Conservation (phyloP, 441 rosid species). For the Gossypium gossypioides region DNA sequence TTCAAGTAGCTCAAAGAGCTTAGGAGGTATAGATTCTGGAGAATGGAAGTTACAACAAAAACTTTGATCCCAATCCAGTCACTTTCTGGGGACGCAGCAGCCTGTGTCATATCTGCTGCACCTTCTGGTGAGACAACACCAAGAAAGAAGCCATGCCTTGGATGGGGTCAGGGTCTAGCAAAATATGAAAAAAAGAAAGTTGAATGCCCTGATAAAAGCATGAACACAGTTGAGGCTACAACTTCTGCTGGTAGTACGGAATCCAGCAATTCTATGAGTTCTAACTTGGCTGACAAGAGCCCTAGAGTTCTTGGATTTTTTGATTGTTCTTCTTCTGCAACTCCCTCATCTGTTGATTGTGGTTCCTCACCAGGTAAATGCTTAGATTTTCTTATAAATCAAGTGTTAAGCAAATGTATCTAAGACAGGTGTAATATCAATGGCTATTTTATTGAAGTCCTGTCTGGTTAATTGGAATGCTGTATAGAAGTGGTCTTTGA, state of each 20-base stretch:
- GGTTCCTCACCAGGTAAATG: constrained; percentile 74
- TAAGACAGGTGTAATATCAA: background rate
- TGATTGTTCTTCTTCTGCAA: constrained; percentile 80
- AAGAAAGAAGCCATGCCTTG: constrained; percentile 87
- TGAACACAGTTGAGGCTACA: constrained; percentile 33
- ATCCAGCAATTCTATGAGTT: constrained; percentile 33
- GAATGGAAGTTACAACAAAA: constrained; percentile 45
- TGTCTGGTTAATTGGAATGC: background rate
- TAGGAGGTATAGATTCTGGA: constrained; percentile 48
- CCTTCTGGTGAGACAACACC: constrained; percentile 52
- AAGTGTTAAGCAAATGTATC: background rate
- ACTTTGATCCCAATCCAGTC: constrained; percentile 41
- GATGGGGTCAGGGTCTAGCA: constrained; percentile 98
- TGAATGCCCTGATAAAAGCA: constrained; percentile 51
- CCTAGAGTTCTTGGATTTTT: constrained; percentile 41
- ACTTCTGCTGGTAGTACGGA: constrained; percentile 31
- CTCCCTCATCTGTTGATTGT: constrained; percentile 87
- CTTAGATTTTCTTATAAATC: background rate
- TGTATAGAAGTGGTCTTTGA: background rate
- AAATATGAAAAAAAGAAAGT: constrained; percentile 92
- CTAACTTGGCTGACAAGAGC: constrained; percentile 53
- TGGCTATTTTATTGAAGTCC: background rate
- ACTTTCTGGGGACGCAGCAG: constrained; percentile 55
- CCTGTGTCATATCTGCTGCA: constrained; percentile 38
- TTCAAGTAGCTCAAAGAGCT: constrained; percentile 82